These are phyloP conservation scores for Eimeria maxima DNA, from an alignment of 169 alveolate genomes.

Conservation along the genomic window DNA sequence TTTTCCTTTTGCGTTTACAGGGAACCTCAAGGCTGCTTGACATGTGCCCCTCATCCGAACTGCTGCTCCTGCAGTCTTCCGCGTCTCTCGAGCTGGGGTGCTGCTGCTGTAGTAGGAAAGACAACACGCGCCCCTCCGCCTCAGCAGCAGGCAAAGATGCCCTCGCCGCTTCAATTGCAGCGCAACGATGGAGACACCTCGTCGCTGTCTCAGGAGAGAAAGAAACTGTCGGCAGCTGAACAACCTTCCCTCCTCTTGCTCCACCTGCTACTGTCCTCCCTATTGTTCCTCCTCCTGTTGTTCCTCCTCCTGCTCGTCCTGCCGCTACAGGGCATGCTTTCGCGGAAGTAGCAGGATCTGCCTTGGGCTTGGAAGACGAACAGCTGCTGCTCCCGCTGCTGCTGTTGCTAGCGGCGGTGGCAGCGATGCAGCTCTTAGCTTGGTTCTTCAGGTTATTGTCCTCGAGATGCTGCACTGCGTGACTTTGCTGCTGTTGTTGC, in stretches of 20 bases:
- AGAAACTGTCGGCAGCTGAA: neutral
- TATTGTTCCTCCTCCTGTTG: constrained; percentile 18
- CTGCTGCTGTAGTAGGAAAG: constrained; percentile 65
- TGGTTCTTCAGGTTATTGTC: neutral
- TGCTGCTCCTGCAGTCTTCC: constrained; percentile 45
- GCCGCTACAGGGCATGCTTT: neutral
- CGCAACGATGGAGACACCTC: constrained; percentile 6
- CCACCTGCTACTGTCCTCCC: neutral
- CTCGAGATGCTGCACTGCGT: neutral
- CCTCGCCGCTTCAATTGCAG: constrained; percentile 88
- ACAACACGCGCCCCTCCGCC: constrained; percentile 83
- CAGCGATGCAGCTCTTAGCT: neutral
- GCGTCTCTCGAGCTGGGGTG: constrained; percentile 55
- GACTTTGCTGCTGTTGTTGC: neutral
- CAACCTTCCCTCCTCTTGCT: neutral
- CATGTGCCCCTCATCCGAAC: neutral
- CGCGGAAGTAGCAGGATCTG: neutral
- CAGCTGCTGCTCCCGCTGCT: constrained; percentile 42
- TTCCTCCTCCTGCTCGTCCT: neutral
- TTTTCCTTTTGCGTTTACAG: constrained; percentile 62
- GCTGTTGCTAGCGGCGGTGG: constrained; percentile 20
- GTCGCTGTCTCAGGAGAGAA: constrained; percentile 46
- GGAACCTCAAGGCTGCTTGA: neutral
- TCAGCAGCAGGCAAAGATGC: constrained; percentile 92
- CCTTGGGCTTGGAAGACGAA: neutral